Evolutionary conservation across 148 eudicot species (phyloP).

Genomic region (Polygonum aviculare): DNA sequence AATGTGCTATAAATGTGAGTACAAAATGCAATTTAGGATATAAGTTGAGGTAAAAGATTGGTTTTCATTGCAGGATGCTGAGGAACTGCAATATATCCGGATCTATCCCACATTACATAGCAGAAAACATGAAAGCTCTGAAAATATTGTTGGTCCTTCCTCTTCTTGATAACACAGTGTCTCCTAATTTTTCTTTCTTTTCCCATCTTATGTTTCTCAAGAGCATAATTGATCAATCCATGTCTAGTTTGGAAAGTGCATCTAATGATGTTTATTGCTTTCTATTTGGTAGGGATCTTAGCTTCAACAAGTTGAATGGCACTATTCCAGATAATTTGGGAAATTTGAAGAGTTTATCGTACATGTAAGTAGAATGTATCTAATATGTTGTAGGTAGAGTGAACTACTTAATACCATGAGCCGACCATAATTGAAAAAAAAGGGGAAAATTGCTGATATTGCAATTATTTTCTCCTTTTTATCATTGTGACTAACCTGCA

Average conservation of each 20-base stretch:
- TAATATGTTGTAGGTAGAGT: neutral
- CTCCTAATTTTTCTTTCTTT: neutral
- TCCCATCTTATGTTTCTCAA: neutral
- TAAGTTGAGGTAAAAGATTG: neutral
- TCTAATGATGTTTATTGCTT: neutral
- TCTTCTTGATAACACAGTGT: neutral
- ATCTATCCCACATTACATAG: conserved; percentile 30
- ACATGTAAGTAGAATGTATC: conserved; percentile 30
- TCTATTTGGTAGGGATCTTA: conserved; percentile 35
- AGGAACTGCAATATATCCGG: conserved; percentile 57
- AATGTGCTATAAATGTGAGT: too few relatives aligned
- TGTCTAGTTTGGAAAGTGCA: neutral
- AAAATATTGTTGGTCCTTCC: conserved; percentile 26
- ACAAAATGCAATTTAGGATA: neutral
- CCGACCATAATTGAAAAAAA: neutral
- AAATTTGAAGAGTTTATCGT: neutral
- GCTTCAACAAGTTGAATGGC: conserved; percentile 52
- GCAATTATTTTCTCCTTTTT: neutral
- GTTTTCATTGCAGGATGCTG: conserved; percentile 34
- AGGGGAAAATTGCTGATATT: neutral
- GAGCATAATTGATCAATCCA: neutral
- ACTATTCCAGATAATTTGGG: conserved; percentile 21
- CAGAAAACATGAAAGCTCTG: conserved; percentile 16
- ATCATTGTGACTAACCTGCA: neutral
- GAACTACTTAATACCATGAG: neutral